phyloP scores from a whole-genome alignment of 2,329 filamentous ascomycete genomes.

The Phaeosphaeriaceae sp. region DNA sequence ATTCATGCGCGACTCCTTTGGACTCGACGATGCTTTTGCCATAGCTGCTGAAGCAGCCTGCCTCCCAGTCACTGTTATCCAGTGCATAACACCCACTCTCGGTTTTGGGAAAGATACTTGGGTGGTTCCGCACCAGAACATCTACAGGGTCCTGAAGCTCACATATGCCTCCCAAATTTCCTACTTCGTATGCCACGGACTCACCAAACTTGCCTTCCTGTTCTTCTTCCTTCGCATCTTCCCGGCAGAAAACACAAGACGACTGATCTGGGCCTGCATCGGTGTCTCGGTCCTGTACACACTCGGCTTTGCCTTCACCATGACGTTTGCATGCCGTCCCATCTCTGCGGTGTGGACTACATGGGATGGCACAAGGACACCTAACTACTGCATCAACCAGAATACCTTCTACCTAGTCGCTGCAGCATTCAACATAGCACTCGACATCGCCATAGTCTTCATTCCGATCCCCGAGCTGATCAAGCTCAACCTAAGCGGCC shows the following conservation, averaged over 20 bases:
- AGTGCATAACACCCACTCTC: neutral
- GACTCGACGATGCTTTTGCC: conserved; percentile 20
- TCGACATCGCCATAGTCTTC: conserved; percentile 12
- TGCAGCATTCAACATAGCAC: conserved; percentile 14
- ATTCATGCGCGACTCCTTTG: conserved; percentile 11
- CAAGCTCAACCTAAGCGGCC: conserved; percentile 12
- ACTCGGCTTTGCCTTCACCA: conserved; percentile 20
- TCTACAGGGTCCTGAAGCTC: conserved; percentile 5
- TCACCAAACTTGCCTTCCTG: conserved; percentile 32
- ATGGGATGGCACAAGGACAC: conserved; percentile 12
- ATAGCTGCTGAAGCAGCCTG: conserved; percentile 14
- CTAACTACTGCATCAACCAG: conserved; percentile 18
- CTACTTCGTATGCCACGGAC: conserved; percentile 31
- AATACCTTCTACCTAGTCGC: conserved; percentile 12
- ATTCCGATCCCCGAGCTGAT: conserved; percentile 17
- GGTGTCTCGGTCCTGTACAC: conserved; percentile 11
- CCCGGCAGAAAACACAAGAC: conserved; percentile 20
- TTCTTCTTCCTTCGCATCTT: conserved; percentile 36
- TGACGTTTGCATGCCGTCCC: conserved; percentile 15
- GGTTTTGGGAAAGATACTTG: conserved; percentile 61
- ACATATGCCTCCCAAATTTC: conserved; percentile 27
- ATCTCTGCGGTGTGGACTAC: conserved; percentile 15
- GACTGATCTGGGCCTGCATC: conserved; percentile 10
- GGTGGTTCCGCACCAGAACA: conserved; percentile 50
- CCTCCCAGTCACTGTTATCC: conserved; percentile 12